Evolutionary conservation across 768 basidiomycete species (phyloP).

Genomic region (Coprinopsis strossmayeri): DNA sequence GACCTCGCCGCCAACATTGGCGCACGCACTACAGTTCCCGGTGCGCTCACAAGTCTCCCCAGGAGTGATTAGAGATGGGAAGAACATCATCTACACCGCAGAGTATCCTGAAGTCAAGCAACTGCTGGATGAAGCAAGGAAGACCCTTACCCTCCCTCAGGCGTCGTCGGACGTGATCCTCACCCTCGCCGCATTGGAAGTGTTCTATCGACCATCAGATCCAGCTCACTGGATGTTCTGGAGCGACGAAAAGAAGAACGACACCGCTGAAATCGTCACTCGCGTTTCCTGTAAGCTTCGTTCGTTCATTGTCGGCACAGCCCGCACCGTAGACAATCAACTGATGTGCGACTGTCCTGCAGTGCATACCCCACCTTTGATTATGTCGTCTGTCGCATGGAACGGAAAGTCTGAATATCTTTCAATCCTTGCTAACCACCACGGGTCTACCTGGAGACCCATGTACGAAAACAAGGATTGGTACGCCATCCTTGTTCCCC

Average conservation of each 20-base stretch:
- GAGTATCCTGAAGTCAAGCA: constrained; percentile 41
- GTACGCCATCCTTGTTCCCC: constrained; percentile 26
- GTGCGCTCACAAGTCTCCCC: constrained; percentile 23
- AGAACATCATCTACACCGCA: constrained; percentile 34
- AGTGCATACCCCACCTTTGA: constrained; percentile 34
- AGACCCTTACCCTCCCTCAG: constrained; percentile 30
- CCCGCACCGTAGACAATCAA: constrained; percentile 4
- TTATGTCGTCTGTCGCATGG: constrained; percentile 36
- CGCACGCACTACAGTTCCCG: constrained; percentile 19
- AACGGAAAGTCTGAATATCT: constrained; percentile 35
- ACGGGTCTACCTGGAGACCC: constrained; percentile 25
- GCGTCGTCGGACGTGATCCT: constrained; percentile 39
- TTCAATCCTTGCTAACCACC: constrained; percentile 26
- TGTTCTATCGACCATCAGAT: constrained; percentile 48
- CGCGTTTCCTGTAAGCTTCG: constrained; percentile 44
- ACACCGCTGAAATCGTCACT: constrained; percentile 48
- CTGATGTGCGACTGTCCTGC: not conserved
- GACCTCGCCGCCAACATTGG: constrained; percentile 12
- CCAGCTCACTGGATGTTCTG: constrained; percentile 62
- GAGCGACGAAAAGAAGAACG: constrained; percentile 41
- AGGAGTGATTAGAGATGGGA: constrained; percentile 35
- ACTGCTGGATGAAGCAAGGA: constrained; percentile 38
- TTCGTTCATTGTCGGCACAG: not conserved
- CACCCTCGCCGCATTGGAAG: constrained; percentile 53
- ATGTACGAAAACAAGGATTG: constrained; percentile 25